phyloP scores from a whole-genome alignment of 2,329 filamentous ascomycete genomes.

The Clonostachys sp. region DNA sequence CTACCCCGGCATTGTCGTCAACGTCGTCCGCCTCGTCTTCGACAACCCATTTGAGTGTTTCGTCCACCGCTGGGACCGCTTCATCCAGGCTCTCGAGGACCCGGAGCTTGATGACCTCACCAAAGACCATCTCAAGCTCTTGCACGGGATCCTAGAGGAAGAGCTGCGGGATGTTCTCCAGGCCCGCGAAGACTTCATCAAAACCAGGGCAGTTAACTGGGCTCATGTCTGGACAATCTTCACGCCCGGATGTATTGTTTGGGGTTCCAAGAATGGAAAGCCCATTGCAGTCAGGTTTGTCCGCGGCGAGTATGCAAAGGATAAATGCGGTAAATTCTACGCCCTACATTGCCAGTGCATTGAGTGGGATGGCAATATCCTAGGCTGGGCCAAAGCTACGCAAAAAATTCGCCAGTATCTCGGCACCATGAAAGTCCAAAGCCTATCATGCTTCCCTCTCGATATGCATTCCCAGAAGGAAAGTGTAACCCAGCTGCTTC shows the following conservation, averaged over 20 bases:
- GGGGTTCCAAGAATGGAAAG: constrained; percentile 29
- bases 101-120: constrained; percentile 32
- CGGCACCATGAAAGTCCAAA: constrained; percentile 37
- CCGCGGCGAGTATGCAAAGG: constrained; percentile 27
- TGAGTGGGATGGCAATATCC: constrained; percentile 41
- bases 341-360: constrained; percentile 32
- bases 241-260: constrained; percentile 36
- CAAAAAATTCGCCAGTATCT: constrained; percentile 33
- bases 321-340: constrained; percentile 31
- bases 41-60: constrained; percentile 56
- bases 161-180: constrained; percentile 47
- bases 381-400: constrained; percentile 29
- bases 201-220: constrained; percentile 48
- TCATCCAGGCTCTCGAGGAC: constrained; percentile 33
- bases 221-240: constrained; percentile 49
- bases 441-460: constrained; percentile 37
- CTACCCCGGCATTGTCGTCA: constrained; percentile 57
- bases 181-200: constrained; percentile 43
- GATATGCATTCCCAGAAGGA: constrained; percentile 33
- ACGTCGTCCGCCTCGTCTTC: constrained; percentile 57
- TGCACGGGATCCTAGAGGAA: constrained; percentile 40
- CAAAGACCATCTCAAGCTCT: constrained; percentile 38
- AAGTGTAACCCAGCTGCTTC: constrained; percentile 22
- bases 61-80: constrained; percentile 58
- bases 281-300: constrained; percentile 32